These are phyloP conservation scores for Monascus purpureus DNA, from an alignment of 495 filamentous ascomycete species.

Conservation along the genomic window DNA sequence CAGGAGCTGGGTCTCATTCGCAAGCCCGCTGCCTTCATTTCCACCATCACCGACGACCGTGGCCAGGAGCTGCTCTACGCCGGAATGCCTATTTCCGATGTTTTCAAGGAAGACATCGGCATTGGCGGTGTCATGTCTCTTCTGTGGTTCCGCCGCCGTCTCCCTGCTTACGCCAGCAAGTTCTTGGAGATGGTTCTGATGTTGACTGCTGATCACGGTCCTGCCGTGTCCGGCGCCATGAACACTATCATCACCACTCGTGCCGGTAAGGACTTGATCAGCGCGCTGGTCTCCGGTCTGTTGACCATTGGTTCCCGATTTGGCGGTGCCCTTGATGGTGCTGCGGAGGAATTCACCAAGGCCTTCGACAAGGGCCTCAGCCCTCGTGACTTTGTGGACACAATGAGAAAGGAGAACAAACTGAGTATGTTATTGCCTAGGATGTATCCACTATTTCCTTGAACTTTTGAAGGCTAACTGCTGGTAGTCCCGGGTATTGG, in stretches of 20 bases:
- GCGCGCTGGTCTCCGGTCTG: conserved; percentile 85
- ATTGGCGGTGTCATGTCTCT: conserved; percentile 99
- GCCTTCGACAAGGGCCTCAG: conserved; percentile 95
- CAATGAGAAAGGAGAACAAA: conserved; percentile 99
- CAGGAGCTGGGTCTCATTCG: conserved; percentile 98
- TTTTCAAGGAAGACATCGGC: conserved; percentile 96
- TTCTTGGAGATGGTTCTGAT: conserved; percentile 99
- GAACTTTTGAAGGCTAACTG: conserved; percentile 15
- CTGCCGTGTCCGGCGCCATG: conserved; percentile 98
- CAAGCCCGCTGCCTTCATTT: conserved; percentile 99
- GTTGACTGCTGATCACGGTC: conserved; percentile 98
- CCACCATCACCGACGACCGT: conserved; percentile 98
- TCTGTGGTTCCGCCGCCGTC: conserved; percentile 97
- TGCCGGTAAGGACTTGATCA: conserved; percentile 97
- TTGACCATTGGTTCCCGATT: conserved; percentile 97
- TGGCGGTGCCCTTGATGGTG: conserved; percentile 95
- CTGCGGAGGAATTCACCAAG: conserved; percentile 95
- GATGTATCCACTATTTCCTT: background rate
- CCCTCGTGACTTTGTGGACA: conserved; percentile 97
- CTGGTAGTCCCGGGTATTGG: conserved; percentile 80
- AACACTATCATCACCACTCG: conserved; percentile 99
- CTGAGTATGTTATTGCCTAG: conserved; percentile 47
- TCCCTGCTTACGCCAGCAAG: conserved; percentile 90
- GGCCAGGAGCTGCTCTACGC: conserved; percentile 97
- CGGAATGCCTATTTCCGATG: conserved; percentile 98